Evolutionary conservation across 2,329 filamentous ascomycete species (phyloP), one percentile per base, ranked within the genome.

Genomic region (Exophiala mesophila): DNA sequence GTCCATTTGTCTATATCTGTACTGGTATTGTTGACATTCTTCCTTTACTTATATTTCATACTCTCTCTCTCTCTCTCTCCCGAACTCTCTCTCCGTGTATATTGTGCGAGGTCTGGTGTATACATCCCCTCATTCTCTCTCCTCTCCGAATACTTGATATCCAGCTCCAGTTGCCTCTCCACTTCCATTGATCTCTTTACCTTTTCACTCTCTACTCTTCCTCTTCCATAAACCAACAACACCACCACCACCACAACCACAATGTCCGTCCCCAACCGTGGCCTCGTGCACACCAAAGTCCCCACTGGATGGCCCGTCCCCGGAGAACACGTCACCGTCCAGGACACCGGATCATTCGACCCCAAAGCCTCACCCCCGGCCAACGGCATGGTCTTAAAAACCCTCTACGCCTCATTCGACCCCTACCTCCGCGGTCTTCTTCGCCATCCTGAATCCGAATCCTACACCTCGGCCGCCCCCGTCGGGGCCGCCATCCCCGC

Each of bases 361-460:
- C 64, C 80, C 51, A 67, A 79, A 23, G 69, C 74, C 9, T 30
- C 32, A 4, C 30, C 39, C 1, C 70, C 76, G 9, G 56, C 72
- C 23, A 82, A 82, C 52, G 78, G 84, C 29, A 58, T 88, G 31
- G 74, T 76, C 18, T 68, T 80, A 53, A 77, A 83, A 65, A 74
- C 83, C 57, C 73, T 80, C 56, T 83, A 80, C 58, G 70, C 79
- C 46, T 85, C 82, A 6, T 81, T 82, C 66, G 85, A 89, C 63
- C 85, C 85, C 2, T 90, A 88, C 68, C 75, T 83, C 66, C 81
- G 85, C 44, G 82, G 81, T 44, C 74, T 76, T 52, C 85, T 89
- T 80, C 79, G 83, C 36, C 65, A 71, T 34, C 59, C 83, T 5
- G 62, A 70, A 24, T 57, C 67, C 59, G 78, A 83, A 66, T 88